These are phyloP conservation scores for Talaromyces sp. DNA, from an alignment of 2,329 filamentous ascomycete genomes.

Conservation along the genomic window DNA sequence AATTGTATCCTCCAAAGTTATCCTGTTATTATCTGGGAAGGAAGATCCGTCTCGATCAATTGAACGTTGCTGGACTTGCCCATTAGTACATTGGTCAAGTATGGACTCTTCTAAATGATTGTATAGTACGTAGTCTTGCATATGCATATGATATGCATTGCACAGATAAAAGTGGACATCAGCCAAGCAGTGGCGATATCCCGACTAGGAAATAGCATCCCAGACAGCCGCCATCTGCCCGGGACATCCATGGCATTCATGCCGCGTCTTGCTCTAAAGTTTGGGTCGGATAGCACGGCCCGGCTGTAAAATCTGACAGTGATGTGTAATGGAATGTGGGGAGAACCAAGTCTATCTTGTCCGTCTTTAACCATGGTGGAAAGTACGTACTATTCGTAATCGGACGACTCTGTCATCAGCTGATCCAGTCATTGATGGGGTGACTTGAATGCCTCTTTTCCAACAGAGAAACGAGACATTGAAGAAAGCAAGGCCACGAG, in stretches of 20 bases:
- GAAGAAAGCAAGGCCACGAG: slow-evolving; percentile 1
- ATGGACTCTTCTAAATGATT: neutral
- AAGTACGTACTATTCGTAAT: neutral
- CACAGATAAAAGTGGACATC: slow-evolving; percentile 2
- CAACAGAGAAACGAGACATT: neutral
- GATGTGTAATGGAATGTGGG: slow-evolving; percentile 12
- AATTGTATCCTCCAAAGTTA: neutral
- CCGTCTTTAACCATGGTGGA: neutral
- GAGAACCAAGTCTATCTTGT: neutral
- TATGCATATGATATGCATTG: slow-evolving; percentile 4
- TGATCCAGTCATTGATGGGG: neutral
- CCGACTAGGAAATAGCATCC: neutral
- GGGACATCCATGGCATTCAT: slow-evolving; percentile 3
- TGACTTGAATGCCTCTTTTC: neutral
- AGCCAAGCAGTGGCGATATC: neutral
- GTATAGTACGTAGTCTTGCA: neutral
- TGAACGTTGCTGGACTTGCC: neutral
- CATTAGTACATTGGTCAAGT: slow-evolving; percentile 1
- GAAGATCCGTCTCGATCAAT: neutral
- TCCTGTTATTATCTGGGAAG: neutral
- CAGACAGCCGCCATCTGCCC: neutral
- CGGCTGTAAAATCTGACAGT: neutral
- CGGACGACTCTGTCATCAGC: neutral
- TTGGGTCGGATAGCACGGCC: slow-evolving; percentile 14
- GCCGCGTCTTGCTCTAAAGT: neutral